Conservation (phyloP, 2,329 filamentous ascomycete genomes). For the Sporothrix pseudoabietina region DNA sequence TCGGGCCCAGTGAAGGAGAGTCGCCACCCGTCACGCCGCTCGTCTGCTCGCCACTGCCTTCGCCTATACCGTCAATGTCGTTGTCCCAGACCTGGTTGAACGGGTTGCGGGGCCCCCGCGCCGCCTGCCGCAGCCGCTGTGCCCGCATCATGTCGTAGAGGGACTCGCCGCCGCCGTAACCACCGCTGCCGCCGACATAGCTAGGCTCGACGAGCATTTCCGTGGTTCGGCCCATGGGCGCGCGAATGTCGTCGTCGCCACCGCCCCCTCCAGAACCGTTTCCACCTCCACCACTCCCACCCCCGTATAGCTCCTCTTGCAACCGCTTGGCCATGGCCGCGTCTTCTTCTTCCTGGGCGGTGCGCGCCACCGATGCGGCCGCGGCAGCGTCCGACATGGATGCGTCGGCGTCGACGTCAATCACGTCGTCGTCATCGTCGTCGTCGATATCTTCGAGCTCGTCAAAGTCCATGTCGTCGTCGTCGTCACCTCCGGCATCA, state of each 20-base stretch:
- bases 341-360: slow-evolving; percentile 76
- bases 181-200: slow-evolving; percentile 50
- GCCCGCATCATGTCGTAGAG: slow-evolving; percentile 59
- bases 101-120: slow-evolving; percentile 39
- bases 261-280: not conserved
- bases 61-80: not conserved
- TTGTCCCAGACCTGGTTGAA: slow-evolving; percentile 48
- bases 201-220: slow-evolving; percentile 83
- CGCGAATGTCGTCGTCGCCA: slow-evolving; percentile 67
- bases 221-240: slow-evolving; percentile 86
- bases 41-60: slow-evolving; percentile 29
- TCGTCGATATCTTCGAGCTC: slow-evolving; percentile 52
- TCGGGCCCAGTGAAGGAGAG: not conserved
- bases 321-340: slow-evolving; percentile 88
- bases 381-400: slow-evolving; percentile 39
- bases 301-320: slow-evolving; percentile 83
- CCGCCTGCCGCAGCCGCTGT: slow-evolving; percentile 47
- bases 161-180: slow-evolving; percentile 50
- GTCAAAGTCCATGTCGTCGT: slow-evolving; percentile 68
- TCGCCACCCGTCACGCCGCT: not conserved
- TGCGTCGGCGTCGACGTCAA: slow-evolving; percentile 43
- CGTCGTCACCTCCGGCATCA: slow-evolving; percentile 53
- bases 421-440: slow-evolving; percentile 43
- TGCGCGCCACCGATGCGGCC: slow-evolving; percentile 47
- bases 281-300: not conserved